Evolutionary conservation across 2,329 filamentous ascomycete species (phyloP), one percentile per base, ranked within the genome.

Genomic region (Diplodia corticola): DNA sequence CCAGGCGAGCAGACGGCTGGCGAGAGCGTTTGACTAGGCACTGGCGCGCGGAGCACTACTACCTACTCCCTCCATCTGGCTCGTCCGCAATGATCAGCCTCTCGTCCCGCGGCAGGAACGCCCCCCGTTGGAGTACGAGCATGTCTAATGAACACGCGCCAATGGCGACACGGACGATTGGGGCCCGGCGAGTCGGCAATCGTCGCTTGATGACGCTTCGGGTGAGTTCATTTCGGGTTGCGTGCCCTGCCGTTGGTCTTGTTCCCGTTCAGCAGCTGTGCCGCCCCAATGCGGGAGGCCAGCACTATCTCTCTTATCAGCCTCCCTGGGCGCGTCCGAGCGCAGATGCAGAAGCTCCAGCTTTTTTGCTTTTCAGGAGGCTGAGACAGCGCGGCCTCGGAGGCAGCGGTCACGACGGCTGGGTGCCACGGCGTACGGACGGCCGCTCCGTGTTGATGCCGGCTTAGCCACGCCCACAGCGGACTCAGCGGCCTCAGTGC

Each of bases 311-410:
- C 20, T 57, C 35, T 44, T 61, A 61, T 61, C 57, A 22, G 57
- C 15, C 40, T 49, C 57, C 40, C 57, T 49, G 33, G 17, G 6
- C 35, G 54, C 22, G 54, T 59, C 54, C 37, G 54, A 59, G 54
- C 54, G 54, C 54, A 5, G n/a, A 20, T 35, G 51, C 51, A 33
- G 51, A 37, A 54, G 51, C 51, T 54, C 17, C 51, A 54, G n/a
- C 49, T 30, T 46, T 59, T 61, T 61, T 61, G 24, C 40, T 49
- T 61, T 61, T 61, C 57, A 61, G 57, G 57, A 61, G 57, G 57
- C 44, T 61, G 57, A 49, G 40, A 61, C 40, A 49, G 6, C 24
- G 37, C 40, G 33, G 22, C 10, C 28, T 35, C 51, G 51, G 10
- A 20, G n/a, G 30, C 28, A 22, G 33, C 30, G 33, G 24, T 9